Evolutionary conservation across 768 basidiomycete species (phyloP), one percentile per base, ranked within the genome.

Genomic region (Macrolepiota fuliginosa): DNA sequence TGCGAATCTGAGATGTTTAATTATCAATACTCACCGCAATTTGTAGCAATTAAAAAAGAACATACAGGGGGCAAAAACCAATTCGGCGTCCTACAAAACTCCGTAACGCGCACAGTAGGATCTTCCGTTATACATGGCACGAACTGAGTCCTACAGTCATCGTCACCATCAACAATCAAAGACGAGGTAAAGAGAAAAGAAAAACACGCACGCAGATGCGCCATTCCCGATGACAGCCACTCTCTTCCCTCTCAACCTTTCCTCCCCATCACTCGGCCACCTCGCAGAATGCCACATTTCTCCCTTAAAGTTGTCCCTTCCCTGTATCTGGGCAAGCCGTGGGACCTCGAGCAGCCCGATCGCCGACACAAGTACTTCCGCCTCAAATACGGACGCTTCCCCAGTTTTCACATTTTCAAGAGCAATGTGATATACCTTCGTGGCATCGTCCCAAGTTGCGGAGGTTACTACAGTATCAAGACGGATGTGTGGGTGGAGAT

Each of bases 161-260:
- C 29, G 19, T 64, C 27, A 36, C 32, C 53, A n/a, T 24, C 27
- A 45, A n/a, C 17, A 10, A 45, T 35, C 1, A 11, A 25, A 10
- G 13, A 51, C 35, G 22, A n/a, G 11, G 37, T 54, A 50, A 32
- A 58, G 64, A 64, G 56, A 66, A 54, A 12, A 72, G 63, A 17
- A 64, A 17, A 49, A 62, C n/a, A 72, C 77, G 49, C 64, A 84
- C 78, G 79, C 83, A 35, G 83, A 82, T 40, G 79, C 77, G 1
- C 83, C 86, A 63, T 84, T 85, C 9, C 86, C 87, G 62, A 87
- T 77, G 4, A 88, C 80, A 1, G 80, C 85, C 5, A 89, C 78
- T 10, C 73, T 72, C 67, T 84, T 85, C 6, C 74, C 74, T 7
- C 67, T 66, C 24, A 87, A 70, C 29, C 29, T 32, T 11, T 77